Base-by-base conservation (phyloP, 495 filamentous ascomycete species). In the Neurospora tetrasperma region DNA sequence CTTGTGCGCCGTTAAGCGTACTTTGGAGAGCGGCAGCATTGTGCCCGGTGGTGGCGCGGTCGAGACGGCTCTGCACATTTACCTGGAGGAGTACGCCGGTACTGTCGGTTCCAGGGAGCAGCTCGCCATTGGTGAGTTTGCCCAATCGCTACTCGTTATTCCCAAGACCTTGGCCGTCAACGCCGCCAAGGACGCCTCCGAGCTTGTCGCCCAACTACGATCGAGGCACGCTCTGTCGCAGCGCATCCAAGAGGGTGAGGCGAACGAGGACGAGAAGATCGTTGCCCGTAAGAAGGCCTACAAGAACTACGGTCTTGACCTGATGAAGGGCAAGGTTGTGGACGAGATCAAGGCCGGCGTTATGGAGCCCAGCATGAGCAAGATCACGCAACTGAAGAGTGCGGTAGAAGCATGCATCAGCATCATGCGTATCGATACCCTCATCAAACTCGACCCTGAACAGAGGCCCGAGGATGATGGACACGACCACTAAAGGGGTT, bases 351-450 rank as follows among this genome's bases (percentile, higher is more conserved):
- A 97, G 88, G 91, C 92, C 18, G 96, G 96, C 78, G 94, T 98
- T 79, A 79, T 98, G 80, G 96, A 99, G 85, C 96, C 96, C 40
- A 95, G 92, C 83, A 95, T 99, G 88, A 97, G 95, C 87, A 99
- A 99, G 88, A 88, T 99, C 77, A 91, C 93, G 85, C 95, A 97
- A 86, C 85, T 99, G 77, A 99, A 99, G 91, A 94, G 91, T 86
- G 96, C 96, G 70, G 96, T 98, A 71, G 96, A 99, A 85, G 96
- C 96, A 73, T 98, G 96, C 83, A 97, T 99, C 83, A 91, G 94
- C 78, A 97, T 99, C 80, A 98, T 99, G 96, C 90, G 96, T 78
- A 99, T 99, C 79, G 96, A 99, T 86, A 99, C 96, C 74, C 88
- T 99, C 84, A 98, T 99, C 82, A 97, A 97, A 85, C 84, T 99